Percentiles rank a stretch among this genome's conserved stretches.
Conservation (phyloP, 2,329 filamentous ascomycete species). For the Dissoconium aciculare region DNA sequence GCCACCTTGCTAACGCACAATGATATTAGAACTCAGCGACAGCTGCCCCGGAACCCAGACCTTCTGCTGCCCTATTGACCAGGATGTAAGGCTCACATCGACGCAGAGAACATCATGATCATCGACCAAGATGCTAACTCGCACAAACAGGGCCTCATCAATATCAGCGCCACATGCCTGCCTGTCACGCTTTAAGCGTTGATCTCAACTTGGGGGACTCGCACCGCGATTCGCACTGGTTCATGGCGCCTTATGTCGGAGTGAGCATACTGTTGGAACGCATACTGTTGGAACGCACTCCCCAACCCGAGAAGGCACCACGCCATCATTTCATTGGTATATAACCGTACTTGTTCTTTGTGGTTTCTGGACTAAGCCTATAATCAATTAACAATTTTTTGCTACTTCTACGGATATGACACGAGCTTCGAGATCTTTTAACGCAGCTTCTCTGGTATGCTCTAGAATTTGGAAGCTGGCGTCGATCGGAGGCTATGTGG, state of each 20-base stretch:
- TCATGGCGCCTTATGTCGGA: not conserved
- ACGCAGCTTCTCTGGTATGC: too few relatives aligned
- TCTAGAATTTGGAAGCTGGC: too few relatives aligned
- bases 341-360: not conserved
- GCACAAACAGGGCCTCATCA: not conserved
- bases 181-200: not conserved
- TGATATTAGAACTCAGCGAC: not conserved
- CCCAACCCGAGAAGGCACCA: too few relatives aligned
- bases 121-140: too few relatives aligned
- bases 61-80: slow-evolving; percentile 1
- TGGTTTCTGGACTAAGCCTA: too few relatives aligned
- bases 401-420: too few relatives aligned
- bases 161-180: not conserved
- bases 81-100: not conserved
- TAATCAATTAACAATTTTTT: too few relatives aligned
- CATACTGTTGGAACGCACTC: too few relatives aligned
- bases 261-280: too few relatives aligned
- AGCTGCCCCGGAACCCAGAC: not conserved
- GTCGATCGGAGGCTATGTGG: too few relatives aligned
- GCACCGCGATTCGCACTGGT: not conserved
- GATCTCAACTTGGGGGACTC: not conserved
- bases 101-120: not conserved
- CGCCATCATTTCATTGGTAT: not conserved
- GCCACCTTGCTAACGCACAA: not conserved
- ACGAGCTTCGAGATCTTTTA: too few relatives aligned